phyloP scores from a whole-genome alignment of 2,329 filamentous ascomycete genomes.

The Penicillium nordicum region DNA sequence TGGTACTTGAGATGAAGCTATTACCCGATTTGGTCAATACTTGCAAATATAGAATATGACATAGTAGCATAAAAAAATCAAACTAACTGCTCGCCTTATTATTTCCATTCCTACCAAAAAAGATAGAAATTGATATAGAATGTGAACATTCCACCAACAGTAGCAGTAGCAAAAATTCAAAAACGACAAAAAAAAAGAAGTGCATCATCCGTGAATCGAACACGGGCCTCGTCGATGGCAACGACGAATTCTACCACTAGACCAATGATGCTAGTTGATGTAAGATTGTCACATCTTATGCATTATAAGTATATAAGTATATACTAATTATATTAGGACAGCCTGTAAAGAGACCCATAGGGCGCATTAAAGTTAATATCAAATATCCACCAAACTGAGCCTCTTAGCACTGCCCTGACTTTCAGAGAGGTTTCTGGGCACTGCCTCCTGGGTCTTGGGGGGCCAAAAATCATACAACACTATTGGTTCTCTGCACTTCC shows the following conservation, averaged over 20 bases:
- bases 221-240: constrained; percentile 48
- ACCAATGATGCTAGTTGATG: constrained; percentile 39
- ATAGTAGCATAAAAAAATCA: neutral
- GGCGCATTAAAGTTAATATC: no score
- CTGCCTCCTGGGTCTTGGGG: neutral
- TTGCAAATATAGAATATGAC: neutral
- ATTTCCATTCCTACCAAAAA: neutral
- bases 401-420: neutral
- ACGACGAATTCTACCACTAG: constrained; percentile 47
- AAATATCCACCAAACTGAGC: neutral
- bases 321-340: no score
- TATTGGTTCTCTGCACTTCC: neutral
- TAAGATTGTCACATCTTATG: rapidly evolving
- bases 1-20: neutral
- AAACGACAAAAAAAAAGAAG: constrained; percentile 17
- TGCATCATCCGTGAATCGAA: constrained; percentile 49
- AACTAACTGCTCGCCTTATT: neutral
- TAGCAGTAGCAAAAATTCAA: neutral
- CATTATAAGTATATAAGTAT: no score
- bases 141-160: neutral
- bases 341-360: no score
- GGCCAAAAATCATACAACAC: neutral
- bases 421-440: neutral
- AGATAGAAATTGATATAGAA: neutral
- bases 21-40: neutral